Conservation (phyloP, 1,284 basidiomycete genomes). For the Apiotrichum akiyoshidainum region DNA sequence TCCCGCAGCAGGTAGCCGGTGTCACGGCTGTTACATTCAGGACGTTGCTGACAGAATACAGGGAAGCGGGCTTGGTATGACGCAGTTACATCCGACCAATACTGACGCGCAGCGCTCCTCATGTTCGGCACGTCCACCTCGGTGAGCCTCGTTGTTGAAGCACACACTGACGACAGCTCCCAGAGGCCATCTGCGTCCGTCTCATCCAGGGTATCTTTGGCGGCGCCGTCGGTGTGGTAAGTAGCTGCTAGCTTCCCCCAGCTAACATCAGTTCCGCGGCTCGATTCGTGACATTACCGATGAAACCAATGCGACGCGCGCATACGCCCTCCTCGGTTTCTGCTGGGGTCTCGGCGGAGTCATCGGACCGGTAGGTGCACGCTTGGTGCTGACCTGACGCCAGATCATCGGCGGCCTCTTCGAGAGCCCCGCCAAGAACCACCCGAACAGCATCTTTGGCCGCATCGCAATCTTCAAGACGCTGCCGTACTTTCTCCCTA, state of each 20-base stretch:
- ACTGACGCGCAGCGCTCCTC: constrained; percentile 53
- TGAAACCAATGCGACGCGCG: constrained; percentile 80
- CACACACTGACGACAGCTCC: constrained; percentile 51
- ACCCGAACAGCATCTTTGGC: constrained; percentile 66
- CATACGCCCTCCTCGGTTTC: constrained; percentile 90
- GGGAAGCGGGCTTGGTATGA: constrained; percentile 43
- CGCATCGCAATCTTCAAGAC: constrained; percentile 63
- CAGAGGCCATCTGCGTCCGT: constrained; percentile 82
- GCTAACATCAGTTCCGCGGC: constrained; percentile 57
- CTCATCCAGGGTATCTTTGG: constrained; percentile 92
- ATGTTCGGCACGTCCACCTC: constrained; percentile 82
- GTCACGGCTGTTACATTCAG: not conserved
- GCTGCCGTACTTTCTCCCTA: constrained; percentile 91
- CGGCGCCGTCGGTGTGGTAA: constrained; percentile 87
- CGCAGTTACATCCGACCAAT: not conserved
- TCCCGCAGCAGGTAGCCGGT: constrained; percentile 27
- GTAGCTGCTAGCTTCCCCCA: constrained; percentile 5
- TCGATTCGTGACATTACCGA: constrained; percentile 79
- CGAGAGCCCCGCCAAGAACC: constrained; percentile 79
- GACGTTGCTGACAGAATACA: constrained; percentile 15
- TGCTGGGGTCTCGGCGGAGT: constrained; percentile 91
- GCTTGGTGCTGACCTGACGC: not conserved
- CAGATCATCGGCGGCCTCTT: constrained; percentile 77
- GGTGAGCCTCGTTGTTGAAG: constrained; percentile 24
- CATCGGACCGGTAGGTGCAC: constrained; percentile 39